Percentiles rank a stretch among this genome's conserved stretches.
These are phyloP conservation scores for Lachancea sp. DNA, from an alignment of 805 yeast genomes.

Conservation along the genomic window DNA sequence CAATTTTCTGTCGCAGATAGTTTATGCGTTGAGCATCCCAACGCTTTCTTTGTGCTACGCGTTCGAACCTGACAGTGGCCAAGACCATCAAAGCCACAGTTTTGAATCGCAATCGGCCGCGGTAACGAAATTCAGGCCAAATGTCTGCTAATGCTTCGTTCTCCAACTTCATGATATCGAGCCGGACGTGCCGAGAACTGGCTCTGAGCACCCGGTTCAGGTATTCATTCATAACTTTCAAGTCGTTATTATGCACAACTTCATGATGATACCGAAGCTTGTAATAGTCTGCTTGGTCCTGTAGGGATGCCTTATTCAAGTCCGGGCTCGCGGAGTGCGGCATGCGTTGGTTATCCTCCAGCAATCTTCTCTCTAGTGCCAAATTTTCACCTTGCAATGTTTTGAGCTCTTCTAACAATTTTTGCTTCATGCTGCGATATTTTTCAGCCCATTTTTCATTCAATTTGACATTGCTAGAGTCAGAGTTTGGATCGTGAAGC, in stretches of 20 bases:
- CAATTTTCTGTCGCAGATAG: constrained; percentile 25
- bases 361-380: constrained; percentile 14
- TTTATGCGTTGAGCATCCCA: constrained; percentile 25
- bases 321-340: constrained; percentile 12
- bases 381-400: constrained; percentile 26
- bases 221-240: constrained; percentile 29
- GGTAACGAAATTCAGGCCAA: constrained; percentile 1
- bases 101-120: constrained; percentile 19
- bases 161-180: constrained; percentile 25
- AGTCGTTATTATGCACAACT: constrained; percentile 28
- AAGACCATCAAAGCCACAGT: constrained; percentile 27
- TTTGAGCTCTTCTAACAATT: constrained; percentile 20
- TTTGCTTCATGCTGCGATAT: constrained; percentile 20
- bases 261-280: constrained; percentile 29
- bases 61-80: constrained; percentile 28
- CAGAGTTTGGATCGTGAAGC: background rate
- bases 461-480: constrained; percentile 6
- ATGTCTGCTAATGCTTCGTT: constrained; percentile 14
- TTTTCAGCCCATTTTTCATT: constrained; percentile 12
- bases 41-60: constrained; percentile 19
- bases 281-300: constrained; percentile 27
- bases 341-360: constrained; percentile 10
- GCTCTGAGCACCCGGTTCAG: constrained; percentile 28
- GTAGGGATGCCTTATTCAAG: constrained; percentile 7
- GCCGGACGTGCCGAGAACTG: constrained; percentile 26